Evolutionary conservation across 805 yeast genomes (phyloP).

Genomic region (Jamesozyma spencerorum): DNA sequence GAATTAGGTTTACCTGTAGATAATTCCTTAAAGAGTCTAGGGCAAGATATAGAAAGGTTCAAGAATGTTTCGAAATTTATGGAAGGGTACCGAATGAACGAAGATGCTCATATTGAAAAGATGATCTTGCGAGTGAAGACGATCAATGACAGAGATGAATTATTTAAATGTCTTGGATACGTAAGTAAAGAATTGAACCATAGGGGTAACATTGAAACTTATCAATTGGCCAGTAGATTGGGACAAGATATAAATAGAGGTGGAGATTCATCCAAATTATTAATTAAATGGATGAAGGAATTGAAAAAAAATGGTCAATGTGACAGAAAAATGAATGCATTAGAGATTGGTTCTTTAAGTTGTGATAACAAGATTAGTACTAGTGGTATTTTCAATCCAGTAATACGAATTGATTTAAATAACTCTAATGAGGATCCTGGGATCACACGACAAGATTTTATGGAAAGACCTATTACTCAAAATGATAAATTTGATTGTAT

Average conservation of each 20-base stretch:
- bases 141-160: conserved; percentile 9
- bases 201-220: conserved; percentile 69
- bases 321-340: conserved; percentile 31
- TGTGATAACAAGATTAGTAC: conserved; percentile 60
- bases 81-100: background rate
- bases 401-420: conserved; percentile 59
- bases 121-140: too few species aligned
- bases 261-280: conserved; percentile 79
- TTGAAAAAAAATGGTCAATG: conserved; percentile 7
- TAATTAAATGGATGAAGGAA: conserved; percentile 62
- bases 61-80: background rate
- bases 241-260: conserved; percentile 79
- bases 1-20: conserved; percentile 18
- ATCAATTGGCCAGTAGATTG: conserved; percentile 75
- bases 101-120: too few species aligned
- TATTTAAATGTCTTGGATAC: conserved; percentile 34
- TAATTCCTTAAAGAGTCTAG: background rate
- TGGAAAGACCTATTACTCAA: conserved; percentile 59
- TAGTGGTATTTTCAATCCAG: conserved; percentile 40
- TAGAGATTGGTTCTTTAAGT: conserved; percentile 80
- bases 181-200: conserved; percentile 53
- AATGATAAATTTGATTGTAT: conserved; percentile 47
- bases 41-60: background rate
- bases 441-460: conserved; percentile 73
- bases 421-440: conserved; percentile 62